Percentiles rank a stretch among this genome's conserved stretches.
These are phyloP conservation scores for Pichia cephalocereana DNA, from an alignment of 805 yeast genomes.

Conservation along the genomic window DNA sequence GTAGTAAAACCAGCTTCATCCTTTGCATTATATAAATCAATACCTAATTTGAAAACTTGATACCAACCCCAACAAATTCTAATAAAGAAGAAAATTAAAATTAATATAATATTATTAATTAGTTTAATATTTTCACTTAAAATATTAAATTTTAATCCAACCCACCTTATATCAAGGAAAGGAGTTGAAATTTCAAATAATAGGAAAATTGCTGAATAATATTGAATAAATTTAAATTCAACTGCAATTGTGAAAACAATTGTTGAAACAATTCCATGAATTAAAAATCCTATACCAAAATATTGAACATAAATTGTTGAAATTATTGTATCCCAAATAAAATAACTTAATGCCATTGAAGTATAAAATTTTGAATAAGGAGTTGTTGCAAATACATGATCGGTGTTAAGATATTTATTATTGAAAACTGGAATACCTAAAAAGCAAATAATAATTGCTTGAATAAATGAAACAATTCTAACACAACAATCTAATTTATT, in stretches of 20 bases:
- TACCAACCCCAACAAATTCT: constrained; percentile 33
- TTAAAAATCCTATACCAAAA: constrained; percentile 28
- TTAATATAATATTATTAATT: constrained; percentile 26
- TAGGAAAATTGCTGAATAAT: constrained; percentile 27
- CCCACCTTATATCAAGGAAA: constrained; percentile 29
- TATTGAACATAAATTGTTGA: constrained; percentile 20
- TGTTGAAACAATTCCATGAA: constrained; percentile 29
- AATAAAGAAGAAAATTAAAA: constrained; percentile 26
- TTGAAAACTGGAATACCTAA: constrained; percentile 23
- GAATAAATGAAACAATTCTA: constrained; percentile 27
- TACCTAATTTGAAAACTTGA: constrained; percentile 21
- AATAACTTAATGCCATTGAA: constrained; percentile 26
- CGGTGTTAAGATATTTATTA: constrained; percentile 20
- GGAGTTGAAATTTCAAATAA: constrained; percentile 31
- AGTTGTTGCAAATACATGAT: constrained; percentile 25
- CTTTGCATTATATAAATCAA: constrained; percentile 21
- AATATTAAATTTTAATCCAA: constrained; percentile 25
- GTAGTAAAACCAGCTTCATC: constrained; percentile 22
- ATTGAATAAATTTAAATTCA: constrained; percentile 21
- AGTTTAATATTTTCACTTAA: constrained; percentile 23
- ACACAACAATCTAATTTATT: constrained; percentile 23
- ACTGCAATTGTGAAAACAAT: constrained; percentile 22
- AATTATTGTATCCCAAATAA: constrained; percentile 28
- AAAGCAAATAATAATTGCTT: constrained; percentile 23
- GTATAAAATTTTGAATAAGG: constrained; percentile 26